Base-by-base conservation (phyloP, 2,329 filamentous ascomycete genomes). In the Torrubiellomyces zombiae region DNA sequence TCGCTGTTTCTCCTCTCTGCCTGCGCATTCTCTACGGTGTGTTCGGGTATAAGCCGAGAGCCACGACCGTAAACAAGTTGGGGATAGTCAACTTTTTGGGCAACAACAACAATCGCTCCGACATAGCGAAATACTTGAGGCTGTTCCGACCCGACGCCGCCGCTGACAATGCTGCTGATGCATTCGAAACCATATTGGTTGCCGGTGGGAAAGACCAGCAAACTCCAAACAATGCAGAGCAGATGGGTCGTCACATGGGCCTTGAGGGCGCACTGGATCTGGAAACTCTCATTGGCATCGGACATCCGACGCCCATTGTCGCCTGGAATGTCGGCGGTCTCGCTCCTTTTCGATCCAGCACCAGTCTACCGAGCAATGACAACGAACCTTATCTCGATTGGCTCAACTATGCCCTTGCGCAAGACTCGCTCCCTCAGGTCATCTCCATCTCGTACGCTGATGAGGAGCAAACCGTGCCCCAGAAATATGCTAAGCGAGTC, bases 331-430 rank as follows among this genome's bases (percentile, higher is more conserved):
- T 31, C 10, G 29, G 26, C 20, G 26, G 29, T 3, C 14, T n/a
- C 14, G 18, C 26, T 2, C 29, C 29, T 2, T 31, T 31, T 21
- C 16, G 14, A 2, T 23, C 20, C 9, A 26, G 26, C 16, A 16
- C 31, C 13, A 25, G 37, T 21, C 29, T 35, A 9, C 40, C 39
- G 7, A 34, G 51, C 34, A 60, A 70, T n/a, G 16, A 24, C 16
- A 75, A 77, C 43, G 73, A 77, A 50, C 72, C 72, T 1, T 79
- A 75, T 43, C 54, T 77, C 1, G 63, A 63, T n/a, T 75, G 69
- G 45, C 56, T 75, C 7, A 56, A 66, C 28, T 65, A 66, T 42
- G 47, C 77, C 3, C 51, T 75, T 2, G 47, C 56, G 6, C 56
- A 65, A 24, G 40, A 51, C 3, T 43, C 61, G 12, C 38, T 69